Percentiles rank a stretch among this genome's conserved stretches.
Conservation (phyloP, 1,139 yeast species). For the Geotrichum carabidarum region DNA sequence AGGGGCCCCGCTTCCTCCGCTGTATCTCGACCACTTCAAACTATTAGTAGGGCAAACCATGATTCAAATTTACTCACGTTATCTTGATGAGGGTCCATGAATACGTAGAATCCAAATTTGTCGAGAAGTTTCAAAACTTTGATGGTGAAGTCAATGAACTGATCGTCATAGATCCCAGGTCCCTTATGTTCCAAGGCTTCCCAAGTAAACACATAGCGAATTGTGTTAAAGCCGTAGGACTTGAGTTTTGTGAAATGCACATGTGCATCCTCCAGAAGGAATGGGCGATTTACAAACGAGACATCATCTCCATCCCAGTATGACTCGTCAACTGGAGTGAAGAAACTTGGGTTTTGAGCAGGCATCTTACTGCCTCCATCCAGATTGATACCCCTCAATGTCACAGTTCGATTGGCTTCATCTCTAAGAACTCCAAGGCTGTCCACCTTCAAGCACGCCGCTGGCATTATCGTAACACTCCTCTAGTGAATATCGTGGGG, state of each 20-base stretch:
- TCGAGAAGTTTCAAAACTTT: constrained; percentile 55
- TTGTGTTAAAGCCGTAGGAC: constrained; percentile 75
- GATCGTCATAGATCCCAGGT: constrained; percentile 78
- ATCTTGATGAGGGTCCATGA: constrained; percentile 89
- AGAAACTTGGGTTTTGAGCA: constrained; percentile 40
- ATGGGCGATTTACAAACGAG: constrained; percentile 77
- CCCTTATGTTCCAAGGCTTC: constrained; percentile 89
- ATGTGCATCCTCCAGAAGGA: constrained; percentile 66
- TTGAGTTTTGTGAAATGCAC: constrained; percentile 64
- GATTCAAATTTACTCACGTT: constrained; percentile 36
- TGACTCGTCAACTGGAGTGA: constrained; percentile 35
- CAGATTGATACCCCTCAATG: constrained; percentile 69
- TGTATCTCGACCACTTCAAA: constrained; percentile 65
- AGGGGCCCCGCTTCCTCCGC: constrained; percentile 97
- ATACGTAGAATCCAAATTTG: constrained; percentile 66
- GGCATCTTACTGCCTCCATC: constrained; percentile 73
- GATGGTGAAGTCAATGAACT: constrained; percentile 65
- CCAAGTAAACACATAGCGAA: constrained; percentile 80
- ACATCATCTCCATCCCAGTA: constrained; percentile 69
- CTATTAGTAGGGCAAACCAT: constrained; percentile 1
- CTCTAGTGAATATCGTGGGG: background rate
- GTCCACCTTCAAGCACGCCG: constrained; percentile 23
- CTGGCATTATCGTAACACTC: constrained; percentile 6
- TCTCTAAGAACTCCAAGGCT: constrained; percentile 57
- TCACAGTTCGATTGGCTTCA: constrained; percentile 50